Evolutionary conservation across 2,329 filamentous ascomycete genomes (phyloP), one percentile per base, ranked within the genome.

Genomic region (Verticillium alfalfae): DNA sequence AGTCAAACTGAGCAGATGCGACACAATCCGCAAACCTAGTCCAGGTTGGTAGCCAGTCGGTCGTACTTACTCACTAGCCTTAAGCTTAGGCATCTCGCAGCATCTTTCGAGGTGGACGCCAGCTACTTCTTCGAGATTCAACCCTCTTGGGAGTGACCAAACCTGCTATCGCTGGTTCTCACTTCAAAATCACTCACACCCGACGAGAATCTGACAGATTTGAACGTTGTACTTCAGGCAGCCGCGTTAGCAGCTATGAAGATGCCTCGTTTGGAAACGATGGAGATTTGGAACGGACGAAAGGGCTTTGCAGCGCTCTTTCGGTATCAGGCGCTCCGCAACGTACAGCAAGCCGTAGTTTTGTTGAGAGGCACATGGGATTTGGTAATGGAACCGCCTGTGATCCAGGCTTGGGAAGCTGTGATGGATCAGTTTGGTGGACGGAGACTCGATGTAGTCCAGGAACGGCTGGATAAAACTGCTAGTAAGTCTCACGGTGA

Each of bases 251-350:
- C 64, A 58, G 71, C 70, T 34, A 67, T 68, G 31, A 68, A 66
- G 63, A 75, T 74, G 70, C 71, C 70, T 61, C 61, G 57, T n/a
- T 64, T 74, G 45, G 61, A 70, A 65, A 74, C 66, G 60, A 71
- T 74, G 70, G 71, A 74, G 64, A 72, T 74, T 58, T 74, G 71
- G 71, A 73, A 73, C 67, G 73, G 69, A 65, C 56, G 62, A 67
- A 67, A 70, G 65, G 70, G 71, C 4, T 60, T 71, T 56, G 71
- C 72, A 52, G 64, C 63, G 60, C 67, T 74, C 60, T 74, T 75
- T 62, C 63, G 64, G 60, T 74, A 72, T 56, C 67, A 70, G 64
- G 39, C 60, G 58, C 52, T 60, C 31, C 49, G 55, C 16, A 34
- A 59, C 22, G 41, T 12, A 52, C 56, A 45, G 41, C 49, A 63